Conservation (phyloP, 2,329 filamentous ascomycete genomes). For the Corniculantispora saksenae region DNA sequence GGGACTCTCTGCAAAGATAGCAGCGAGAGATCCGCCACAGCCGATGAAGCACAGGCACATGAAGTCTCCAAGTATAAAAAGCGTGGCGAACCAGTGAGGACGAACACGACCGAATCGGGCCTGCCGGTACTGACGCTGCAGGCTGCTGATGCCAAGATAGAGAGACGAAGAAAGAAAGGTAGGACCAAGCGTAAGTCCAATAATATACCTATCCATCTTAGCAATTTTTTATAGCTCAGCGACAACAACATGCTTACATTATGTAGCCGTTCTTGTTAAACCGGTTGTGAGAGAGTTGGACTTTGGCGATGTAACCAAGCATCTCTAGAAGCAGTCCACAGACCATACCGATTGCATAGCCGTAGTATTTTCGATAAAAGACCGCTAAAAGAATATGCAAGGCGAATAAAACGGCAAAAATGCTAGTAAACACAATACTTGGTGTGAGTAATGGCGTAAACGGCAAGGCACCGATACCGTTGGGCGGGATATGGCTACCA, state of each 20-base stretch:
- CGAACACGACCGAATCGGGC: slow-evolving; percentile 17
- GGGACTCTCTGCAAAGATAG: slow-evolving; percentile 23
- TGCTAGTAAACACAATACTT: slow-evolving; percentile 17
- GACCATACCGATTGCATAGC: slow-evolving; percentile 26
- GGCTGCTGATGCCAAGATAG: slow-evolving; percentile 24
- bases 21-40: slow-evolving; percentile 23
- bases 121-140: slow-evolving; percentile 12
- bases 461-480: slow-evolving; percentile 21
- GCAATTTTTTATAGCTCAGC: neutral
- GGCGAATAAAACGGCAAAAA: slow-evolving; percentile 14
- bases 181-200: slow-evolving; percentile 25
- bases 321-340: slow-evolving; percentile 24
- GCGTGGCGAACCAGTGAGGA: slow-evolving; percentile 19
- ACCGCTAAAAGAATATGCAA: slow-evolving; percentile 12
- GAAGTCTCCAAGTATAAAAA: slow-evolving; percentile 25
- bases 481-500: slow-evolving; percentile 6
- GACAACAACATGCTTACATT: slow-evolving; percentile 20
- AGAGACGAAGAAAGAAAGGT: slow-evolving; percentile 25
- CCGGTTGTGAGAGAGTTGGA: slow-evolving; percentile 21
- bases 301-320: slow-evolving; percentile 25
- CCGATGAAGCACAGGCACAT: slow-evolving; percentile 25
- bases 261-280: slow-evolving; percentile 26
- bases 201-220: slow-evolving; percentile 23
- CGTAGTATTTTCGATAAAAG: slow-evolving; percentile 22
- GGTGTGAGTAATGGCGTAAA: slow-evolving; percentile 22